These are phyloP conservation scores for Nepenthes gracilis DNA, from an alignment of 148 eudicot species.

Conservation along the genomic window DNA sequence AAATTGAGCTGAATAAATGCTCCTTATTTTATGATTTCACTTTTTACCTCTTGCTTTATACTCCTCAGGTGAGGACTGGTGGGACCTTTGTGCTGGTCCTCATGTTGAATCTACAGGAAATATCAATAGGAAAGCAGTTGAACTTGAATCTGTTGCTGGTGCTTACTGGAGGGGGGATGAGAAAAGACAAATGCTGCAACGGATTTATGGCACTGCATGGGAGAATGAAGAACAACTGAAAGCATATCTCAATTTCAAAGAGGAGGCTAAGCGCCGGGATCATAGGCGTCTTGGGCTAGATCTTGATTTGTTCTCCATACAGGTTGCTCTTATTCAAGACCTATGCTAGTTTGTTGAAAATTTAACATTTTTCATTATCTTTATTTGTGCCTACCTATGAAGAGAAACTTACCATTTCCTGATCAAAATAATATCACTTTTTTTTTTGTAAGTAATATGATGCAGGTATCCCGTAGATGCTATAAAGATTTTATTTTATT, in stretches of 20 bases:
- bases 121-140: conserved; percentile 75
- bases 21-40: neutral
- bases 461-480: too few species aligned
- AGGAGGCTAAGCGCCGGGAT: conserved; percentile 90
- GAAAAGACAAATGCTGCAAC: conserved; percentile 88
- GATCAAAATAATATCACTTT: too few species aligned
- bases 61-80: conserved; percentile 82
- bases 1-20: neutral
- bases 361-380: too few species aligned
- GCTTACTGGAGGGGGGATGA: conserved; percentile 99
- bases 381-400: too few species aligned
- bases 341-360: neutral
- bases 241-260: conserved; percentile 94
- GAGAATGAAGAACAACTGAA: conserved; percentile 83
- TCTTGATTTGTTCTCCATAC: conserved; percentile 94
- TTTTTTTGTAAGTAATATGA: too few species aligned
- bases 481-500: too few species aligned
- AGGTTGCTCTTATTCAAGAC: conserved; percentile 30
- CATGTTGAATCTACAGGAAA: conserved; percentile 97
- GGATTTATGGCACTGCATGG: conserved; percentile 99
- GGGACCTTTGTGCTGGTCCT: conserved; percentile 99
- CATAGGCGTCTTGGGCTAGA: conserved; percentile 99
- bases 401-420: too few species aligned
- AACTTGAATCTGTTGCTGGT: conserved; percentile 99
- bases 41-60: neutral